Evolutionary conservation across 2,329 filamentous ascomycete species (phyloP).

Genomic region (Colletotrichum ledebouriae): DNA sequence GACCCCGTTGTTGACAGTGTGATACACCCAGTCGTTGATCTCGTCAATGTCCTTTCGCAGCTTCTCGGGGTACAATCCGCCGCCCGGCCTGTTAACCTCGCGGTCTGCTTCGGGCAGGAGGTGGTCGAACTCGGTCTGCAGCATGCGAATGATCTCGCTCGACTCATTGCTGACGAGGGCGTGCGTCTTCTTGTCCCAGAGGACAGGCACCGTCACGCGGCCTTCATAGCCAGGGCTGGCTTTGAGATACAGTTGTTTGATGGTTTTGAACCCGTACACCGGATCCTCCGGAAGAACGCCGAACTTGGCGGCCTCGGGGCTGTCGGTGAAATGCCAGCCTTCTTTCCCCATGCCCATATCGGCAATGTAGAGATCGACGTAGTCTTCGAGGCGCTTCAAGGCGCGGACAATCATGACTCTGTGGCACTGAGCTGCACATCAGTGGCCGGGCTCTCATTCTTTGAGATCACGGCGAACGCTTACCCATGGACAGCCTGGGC

Average conservation of each 20-base stretch:
- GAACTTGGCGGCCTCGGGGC: slow-evolving; percentile 52
- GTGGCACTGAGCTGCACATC: slow-evolving; percentile 66
- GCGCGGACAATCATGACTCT: slow-evolving; percentile 79
- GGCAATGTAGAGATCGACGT: slow-evolving; percentile 76
- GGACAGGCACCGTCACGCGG: slow-evolving; percentile 79
- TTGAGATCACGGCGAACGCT: not conserved
- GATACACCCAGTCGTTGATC: slow-evolving; percentile 77
- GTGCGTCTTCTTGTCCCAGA: slow-evolving; percentile 77
- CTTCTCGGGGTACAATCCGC: slow-evolving; percentile 69
- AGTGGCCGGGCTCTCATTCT: not conserved
- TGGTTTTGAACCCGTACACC: slow-evolving; percentile 74
- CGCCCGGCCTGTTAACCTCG: slow-evolving; percentile 62
- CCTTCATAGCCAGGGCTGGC: slow-evolving; percentile 76
- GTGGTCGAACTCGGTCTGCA: slow-evolving; percentile 80
- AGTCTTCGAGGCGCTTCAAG: slow-evolving; percentile 79
- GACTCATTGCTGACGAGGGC: slow-evolving; percentile 87
- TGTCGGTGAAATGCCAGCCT: slow-evolving; percentile 65
- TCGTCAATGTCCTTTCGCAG: slow-evolving; percentile 71
- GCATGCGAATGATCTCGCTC: slow-evolving; percentile 86
- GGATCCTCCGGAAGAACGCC: slow-evolving; percentile 67
- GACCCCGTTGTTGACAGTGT: slow-evolving; percentile 63
- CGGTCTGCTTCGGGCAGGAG: slow-evolving; percentile 65
- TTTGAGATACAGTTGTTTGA: slow-evolving; percentile 79
- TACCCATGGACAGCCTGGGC: slow-evolving; percentile 74
- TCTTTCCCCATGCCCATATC: slow-evolving; percentile 74